These are phyloP conservation scores for Uronychia binucleata DNA, from an alignment of 73 alveolate species.

Conservation along the genomic window DNA sequence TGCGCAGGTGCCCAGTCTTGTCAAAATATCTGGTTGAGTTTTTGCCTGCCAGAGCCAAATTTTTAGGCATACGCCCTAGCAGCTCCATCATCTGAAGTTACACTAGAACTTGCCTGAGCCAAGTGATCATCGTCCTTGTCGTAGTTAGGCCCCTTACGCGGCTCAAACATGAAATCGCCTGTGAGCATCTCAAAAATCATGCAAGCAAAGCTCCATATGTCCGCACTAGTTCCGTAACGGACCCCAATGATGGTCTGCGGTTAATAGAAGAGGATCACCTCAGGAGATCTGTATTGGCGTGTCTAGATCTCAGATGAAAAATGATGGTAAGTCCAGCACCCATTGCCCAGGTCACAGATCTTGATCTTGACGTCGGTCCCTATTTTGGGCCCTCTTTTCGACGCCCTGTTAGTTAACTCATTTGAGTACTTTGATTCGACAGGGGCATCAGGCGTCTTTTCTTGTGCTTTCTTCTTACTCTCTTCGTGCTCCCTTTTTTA, in stretches of 20 bases:
- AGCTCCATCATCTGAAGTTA: constrained; percentile 83
- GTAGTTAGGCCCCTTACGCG: constrained; percentile 76
- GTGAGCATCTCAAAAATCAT: constrained; percentile 92
- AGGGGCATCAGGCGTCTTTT: background rate
- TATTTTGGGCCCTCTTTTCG: constrained; percentile 57
- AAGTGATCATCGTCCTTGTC: constrained; percentile 90
- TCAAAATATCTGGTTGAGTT: constrained; percentile 76
- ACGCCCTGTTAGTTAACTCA: background rate
- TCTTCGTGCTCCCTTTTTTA: background rate
- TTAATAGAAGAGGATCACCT: constrained; percentile 2
- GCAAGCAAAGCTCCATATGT: constrained; percentile 96
- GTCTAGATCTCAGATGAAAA: constrained; percentile 93
- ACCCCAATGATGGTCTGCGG: constrained; percentile 78
- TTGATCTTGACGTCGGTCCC: constrained; percentile 68
- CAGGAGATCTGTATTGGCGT: constrained; percentile 98
- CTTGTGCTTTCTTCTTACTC: background rate
- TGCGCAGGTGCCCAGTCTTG: constrained; percentile 71
- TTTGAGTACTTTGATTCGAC: background rate
- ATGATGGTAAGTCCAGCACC: constrained; percentile 94
- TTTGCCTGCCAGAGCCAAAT: constrained; percentile 87
- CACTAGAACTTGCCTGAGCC: constrained; percentile 44
- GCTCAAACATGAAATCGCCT: constrained; percentile 93
- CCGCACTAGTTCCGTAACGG: constrained; percentile 85
- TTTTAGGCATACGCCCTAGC: constrained; percentile 91
- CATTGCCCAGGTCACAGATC: constrained; percentile 96